Evolutionary conservation across 2,329 filamentous ascomycete species (phyloP).

Genomic region (Periconia digitata): DNA sequence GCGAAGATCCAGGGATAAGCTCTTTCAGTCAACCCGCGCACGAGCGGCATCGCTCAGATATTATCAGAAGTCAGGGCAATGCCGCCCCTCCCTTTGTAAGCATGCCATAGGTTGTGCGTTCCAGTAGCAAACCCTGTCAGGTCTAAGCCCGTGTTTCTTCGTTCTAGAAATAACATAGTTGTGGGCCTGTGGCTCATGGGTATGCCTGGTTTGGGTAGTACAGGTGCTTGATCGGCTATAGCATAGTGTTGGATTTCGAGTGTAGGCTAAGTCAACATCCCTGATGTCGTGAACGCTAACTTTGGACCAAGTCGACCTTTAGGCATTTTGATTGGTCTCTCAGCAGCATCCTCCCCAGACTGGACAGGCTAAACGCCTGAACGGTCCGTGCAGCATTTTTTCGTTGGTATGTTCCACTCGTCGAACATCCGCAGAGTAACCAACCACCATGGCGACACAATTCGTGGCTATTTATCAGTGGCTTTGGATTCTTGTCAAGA

Average conservation of each 20-base stretch:
- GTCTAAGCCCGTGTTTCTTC: neutral
- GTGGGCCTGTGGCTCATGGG: neutral
- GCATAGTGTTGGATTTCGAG: neutral
- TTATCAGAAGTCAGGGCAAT: neutral
- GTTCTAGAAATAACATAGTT: neutral
- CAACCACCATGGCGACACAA: too few relatives aligned
- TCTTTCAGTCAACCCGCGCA: neutral
- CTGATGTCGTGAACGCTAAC: neutral
- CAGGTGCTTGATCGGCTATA: neutral
- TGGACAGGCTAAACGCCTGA: neutral
- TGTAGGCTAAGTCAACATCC: neutral
- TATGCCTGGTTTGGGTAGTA: neutral
- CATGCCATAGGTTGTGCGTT: neutral
- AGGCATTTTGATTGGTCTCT: neutral
- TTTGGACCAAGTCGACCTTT: neutral
- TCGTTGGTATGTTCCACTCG: neutral
- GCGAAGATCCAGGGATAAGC: neutral
- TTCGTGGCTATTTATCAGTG: too few relatives aligned
- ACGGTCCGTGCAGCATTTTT: neutral
- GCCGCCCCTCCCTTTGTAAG: neutral
- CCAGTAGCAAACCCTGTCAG: neutral
- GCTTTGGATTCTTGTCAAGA: too few relatives aligned
- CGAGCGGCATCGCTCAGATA: neutral
- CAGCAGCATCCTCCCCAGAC: neutral
- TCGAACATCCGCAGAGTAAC: too few relatives aligned